phyloP scores from a whole-genome alignment of 225 moss, liverwort and hornwort genomes.

The Marchantia paleacea region DNA sequence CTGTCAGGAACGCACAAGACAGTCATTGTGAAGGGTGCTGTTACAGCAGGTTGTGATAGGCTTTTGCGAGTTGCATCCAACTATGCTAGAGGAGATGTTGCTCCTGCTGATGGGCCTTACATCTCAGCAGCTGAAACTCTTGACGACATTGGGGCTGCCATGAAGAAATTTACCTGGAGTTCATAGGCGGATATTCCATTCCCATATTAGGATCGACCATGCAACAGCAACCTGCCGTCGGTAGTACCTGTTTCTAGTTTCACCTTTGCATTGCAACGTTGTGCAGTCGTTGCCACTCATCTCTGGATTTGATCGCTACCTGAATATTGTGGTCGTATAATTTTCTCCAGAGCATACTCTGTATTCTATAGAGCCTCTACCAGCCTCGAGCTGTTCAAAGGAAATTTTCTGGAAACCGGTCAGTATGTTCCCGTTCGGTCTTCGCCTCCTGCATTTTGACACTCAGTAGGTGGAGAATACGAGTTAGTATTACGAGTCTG shows the following conservation, averaged over 20 bases:
- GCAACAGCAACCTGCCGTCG: not conserved
- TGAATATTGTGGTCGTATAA: not conserved
- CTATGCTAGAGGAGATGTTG: conserved; percentile 42
- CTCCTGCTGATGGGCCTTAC: conserved; percentile 32
- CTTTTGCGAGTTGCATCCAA: conserved; percentile 32
- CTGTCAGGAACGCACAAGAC: conserved; percentile 57
- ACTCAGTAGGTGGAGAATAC: not conserved
- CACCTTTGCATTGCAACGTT: not conserved
- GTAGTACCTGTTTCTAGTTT: not conserved
- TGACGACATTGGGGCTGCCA: conserved; percentile 32
- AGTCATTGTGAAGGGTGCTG: conserved; percentile 43
- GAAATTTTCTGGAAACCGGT: not conserved
- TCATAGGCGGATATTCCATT: not conserved
- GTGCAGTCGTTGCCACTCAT: not conserved
- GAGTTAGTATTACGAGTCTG: not conserved
- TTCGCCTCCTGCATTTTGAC: not conserved
- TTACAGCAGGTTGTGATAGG: conserved; percentile 41
- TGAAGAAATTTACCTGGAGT: conserved; percentile 33
- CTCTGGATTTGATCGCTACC: not conserved
- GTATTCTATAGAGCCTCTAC: conserved; percentile 11
- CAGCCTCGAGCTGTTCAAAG: not conserved
- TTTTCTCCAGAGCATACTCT: not conserved
- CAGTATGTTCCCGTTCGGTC: not conserved
- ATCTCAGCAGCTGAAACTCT: conserved; percentile 26
- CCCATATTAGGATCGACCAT: too few relatives aligned